phyloP scores from a whole-genome alignment of 1,284 basidiomycete genomes.

The Cutaneotrichosporon spelunceum region DNA sequence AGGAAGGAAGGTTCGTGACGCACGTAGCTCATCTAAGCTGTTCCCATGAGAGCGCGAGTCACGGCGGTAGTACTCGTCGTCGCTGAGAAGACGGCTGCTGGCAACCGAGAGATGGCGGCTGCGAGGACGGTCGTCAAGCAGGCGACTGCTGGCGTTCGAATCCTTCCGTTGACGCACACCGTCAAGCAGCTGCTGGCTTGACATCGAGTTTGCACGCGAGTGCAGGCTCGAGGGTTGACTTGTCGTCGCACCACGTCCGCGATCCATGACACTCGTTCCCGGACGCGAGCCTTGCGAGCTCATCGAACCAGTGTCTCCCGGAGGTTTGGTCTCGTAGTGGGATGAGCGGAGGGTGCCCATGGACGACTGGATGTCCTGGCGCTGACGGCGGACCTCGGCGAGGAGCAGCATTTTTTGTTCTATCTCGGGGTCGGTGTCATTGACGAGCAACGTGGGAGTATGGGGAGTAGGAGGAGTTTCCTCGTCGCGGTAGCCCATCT shows the following conservation, averaged over 20 bases:
- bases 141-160: constrained; percentile 8
- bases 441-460: neutral
- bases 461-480: neutral
- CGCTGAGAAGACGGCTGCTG: constrained; percentile 14
- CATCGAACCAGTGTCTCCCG: neutral
- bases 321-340: neutral
- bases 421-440: constrained; percentile 33
- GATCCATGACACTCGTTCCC: neutral
- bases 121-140: constrained; percentile 1
- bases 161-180: neutral
- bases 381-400: constrained; percentile 44
- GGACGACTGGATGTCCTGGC: constrained; percentile 39
- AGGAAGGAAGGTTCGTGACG: neutral
- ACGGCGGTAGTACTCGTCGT: constrained; percentile 3
- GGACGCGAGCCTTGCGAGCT: neutral
- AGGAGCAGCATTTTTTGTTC: constrained; percentile 41
- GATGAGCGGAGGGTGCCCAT: constrained; percentile 37
- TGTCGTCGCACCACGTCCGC: neutral
- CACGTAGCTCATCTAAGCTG: neutral
- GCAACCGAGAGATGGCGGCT: constrained; percentile 15
- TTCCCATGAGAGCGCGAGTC: neutral
- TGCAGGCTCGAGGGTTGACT: neutral
- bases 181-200: constrained; percentile 1
- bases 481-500: constrained; percentile 13
- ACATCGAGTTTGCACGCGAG: neutral